phyloP scores from a whole-genome alignment of 2,329 filamentous ascomycete species.

The Lachnellula subtilissima region DNA sequence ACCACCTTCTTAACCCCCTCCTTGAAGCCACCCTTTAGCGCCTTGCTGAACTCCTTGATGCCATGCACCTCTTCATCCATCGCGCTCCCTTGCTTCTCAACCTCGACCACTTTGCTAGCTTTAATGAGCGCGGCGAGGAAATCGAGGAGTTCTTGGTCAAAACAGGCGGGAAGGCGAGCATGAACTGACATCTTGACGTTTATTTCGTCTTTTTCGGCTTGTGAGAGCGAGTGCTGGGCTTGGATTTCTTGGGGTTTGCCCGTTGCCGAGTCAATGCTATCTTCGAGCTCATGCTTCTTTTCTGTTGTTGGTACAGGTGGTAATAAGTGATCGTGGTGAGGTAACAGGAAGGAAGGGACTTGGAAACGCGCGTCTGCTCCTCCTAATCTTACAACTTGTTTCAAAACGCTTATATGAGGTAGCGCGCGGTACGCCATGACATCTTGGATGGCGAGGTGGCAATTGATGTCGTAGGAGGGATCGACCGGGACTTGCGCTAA shows the following conservation, averaged over 20 bases:
- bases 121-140: constrained; percentile 52
- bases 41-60: constrained; percentile 29
- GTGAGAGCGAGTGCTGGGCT: constrained; percentile 36
- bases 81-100: constrained; percentile 38
- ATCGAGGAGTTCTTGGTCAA: constrained; percentile 48
- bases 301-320: constrained; percentile 36
- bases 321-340: constrained; percentile 50
- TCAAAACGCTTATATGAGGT: constrained; percentile 38
- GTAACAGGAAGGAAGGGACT: constrained; percentile 46
- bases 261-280: constrained; percentile 38
- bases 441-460: constrained; percentile 41
- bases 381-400: constrained; percentile 45
- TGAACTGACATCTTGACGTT: constrained; percentile 44
- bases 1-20: constrained; percentile 44
- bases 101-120: constrained; percentile 51
- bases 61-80: constrained; percentile 29
- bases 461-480: constrained; percentile 43
- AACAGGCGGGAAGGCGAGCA: constrained; percentile 43
- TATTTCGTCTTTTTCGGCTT: constrained; percentile 42
- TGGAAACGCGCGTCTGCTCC: constrained; percentile 46
- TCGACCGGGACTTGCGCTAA: constrained; percentile 45
- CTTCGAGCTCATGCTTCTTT: constrained; percentile 32
- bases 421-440: constrained; percentile 46
- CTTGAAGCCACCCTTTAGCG: constrained; percentile 33
- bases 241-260: constrained; percentile 40